phyloP scores from a whole-genome alignment of 345 rosid genomes.

The Lenwebbia sp. region DNA sequence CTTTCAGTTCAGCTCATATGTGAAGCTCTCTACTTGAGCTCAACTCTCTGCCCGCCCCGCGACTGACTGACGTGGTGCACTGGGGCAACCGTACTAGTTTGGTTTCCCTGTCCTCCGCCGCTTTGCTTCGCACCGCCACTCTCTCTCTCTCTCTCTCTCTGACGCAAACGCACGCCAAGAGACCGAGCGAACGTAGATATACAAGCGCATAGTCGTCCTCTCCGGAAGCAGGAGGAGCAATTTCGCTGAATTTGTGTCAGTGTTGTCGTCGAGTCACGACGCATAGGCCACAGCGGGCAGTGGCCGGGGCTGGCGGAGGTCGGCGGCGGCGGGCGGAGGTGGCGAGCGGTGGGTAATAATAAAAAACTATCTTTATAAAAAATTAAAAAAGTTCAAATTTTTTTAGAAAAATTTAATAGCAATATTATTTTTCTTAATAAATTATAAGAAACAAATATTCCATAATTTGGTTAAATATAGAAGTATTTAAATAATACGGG shows the following conservation, averaged over 20 bases:
- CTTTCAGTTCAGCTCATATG: not conserved
- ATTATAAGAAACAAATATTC: no score
- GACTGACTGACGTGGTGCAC: not conserved
- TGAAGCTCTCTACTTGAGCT: not conserved
- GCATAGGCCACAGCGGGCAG: not conserved
- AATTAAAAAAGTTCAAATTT: no score
- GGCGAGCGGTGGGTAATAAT: no score
- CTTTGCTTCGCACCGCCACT: not conserved
- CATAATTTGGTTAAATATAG: no score
- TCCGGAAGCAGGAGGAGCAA: not conserved
- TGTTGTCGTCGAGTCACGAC: not conserved
- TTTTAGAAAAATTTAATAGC: no score
- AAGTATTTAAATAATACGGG: no score
- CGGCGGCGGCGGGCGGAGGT: no score
- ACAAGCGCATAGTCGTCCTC: not conserved
- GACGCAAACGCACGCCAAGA: not conserved
- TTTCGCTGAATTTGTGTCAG: not conserved
- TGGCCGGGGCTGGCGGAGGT: no score
- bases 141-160: not conserved
- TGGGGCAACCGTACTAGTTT: not conserved
- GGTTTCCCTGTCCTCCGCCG: not conserved
- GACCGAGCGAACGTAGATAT: not conserved
- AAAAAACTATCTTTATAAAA: no score
- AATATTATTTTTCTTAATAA: no score
- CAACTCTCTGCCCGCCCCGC: not conserved